phyloP scores from a whole-genome alignment of 75 land plant genomes.

The Picea sitchensis region DNA sequence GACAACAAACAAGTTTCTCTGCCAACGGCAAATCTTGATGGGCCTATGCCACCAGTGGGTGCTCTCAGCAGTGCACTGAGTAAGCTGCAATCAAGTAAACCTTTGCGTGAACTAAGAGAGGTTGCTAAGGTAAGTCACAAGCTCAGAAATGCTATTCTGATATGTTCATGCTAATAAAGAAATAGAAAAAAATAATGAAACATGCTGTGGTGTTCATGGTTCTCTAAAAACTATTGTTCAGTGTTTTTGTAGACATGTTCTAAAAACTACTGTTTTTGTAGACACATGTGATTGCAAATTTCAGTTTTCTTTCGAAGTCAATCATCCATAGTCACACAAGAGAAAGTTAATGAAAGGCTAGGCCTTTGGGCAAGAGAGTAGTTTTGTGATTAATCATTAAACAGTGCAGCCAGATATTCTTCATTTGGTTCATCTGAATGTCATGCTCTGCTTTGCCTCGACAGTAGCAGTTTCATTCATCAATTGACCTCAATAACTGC shows the following conservation, averaged over 20 bases:
- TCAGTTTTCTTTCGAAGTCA: neutral
- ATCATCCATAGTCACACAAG: neutral
- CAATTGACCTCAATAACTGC: neutral
- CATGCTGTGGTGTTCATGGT: neutral
- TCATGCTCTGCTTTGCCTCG: neutral
- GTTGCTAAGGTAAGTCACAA: constrained; percentile 79
- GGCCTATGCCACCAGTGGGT: constrained; percentile 92
- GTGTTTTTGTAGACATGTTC: neutral
- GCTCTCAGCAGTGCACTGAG: constrained; percentile 96
- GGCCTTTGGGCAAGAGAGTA: neutral
- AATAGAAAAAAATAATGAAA: neutral
- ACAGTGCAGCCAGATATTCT: neutral
- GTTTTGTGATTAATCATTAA: neutral
- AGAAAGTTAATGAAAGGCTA: neutral
- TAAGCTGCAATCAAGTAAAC: constrained; percentile 84
- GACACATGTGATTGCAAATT: neutral
- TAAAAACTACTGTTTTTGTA: neutral
- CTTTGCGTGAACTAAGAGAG: constrained; percentile 94
- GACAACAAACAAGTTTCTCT: constrained; percentile 95
- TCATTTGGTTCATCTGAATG: neutral
- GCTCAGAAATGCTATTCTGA: neutral
- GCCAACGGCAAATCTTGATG: constrained; percentile 95
- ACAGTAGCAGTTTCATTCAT: neutral
- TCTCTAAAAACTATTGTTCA: no score
- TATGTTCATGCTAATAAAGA: neutral